These are phyloP conservation scores for Trametes versicolor DNA, from an alignment of 1,284 basidiomycete genomes.

Conservation along the genomic window DNA sequence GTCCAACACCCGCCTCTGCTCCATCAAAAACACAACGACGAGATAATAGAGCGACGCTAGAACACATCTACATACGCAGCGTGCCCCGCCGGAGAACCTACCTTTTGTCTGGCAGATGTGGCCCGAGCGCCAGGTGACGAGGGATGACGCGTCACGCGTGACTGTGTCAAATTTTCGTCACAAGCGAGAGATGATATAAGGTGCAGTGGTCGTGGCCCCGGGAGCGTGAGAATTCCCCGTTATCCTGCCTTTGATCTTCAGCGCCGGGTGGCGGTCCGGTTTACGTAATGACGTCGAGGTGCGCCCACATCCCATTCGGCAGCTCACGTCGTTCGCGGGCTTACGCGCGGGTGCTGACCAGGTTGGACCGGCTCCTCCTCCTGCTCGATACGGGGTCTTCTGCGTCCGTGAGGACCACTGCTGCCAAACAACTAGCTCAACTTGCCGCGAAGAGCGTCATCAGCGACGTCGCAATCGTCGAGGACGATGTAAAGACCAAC, in stretches of 20 bases:
- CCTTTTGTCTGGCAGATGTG: slow-evolving; percentile 22
- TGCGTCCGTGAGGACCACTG: slow-evolving; percentile 85
- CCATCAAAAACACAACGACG: background rate
- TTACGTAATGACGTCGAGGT: slow-evolving; percentile 77
- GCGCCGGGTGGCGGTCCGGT: slow-evolving; percentile 53
- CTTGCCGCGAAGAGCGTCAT: slow-evolving; percentile 86
- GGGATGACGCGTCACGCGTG: slow-evolving; percentile 47
- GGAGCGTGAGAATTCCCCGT: slow-evolving; percentile 53
- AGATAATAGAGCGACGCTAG: background rate
- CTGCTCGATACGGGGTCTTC: slow-evolving; percentile 93
- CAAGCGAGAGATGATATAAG: slow-evolving; percentile 51
- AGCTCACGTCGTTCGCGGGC: slow-evolving; percentile 34
- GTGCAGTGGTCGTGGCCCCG: slow-evolving; percentile 46
- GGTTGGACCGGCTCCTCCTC: slow-evolving; percentile 92
- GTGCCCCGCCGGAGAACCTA: background rate
- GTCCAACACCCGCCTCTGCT: background rate
- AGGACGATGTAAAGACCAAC: slow-evolving; percentile 75
- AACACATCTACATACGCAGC: background rate
- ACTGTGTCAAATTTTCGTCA: slow-evolving; percentile 50
- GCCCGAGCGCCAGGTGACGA: slow-evolving; percentile 24
- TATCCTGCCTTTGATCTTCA: slow-evolving; percentile 45
- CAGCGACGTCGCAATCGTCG: slow-evolving; percentile 82
- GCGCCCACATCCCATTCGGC: slow-evolving; percentile 38
- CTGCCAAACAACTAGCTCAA: slow-evolving; percentile 93
- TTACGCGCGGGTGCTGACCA: slow-evolving; percentile 42